Base-by-base conservation (phyloP, 1,139 yeast genomes). In the Trichomonascaceae sp. region DNA sequence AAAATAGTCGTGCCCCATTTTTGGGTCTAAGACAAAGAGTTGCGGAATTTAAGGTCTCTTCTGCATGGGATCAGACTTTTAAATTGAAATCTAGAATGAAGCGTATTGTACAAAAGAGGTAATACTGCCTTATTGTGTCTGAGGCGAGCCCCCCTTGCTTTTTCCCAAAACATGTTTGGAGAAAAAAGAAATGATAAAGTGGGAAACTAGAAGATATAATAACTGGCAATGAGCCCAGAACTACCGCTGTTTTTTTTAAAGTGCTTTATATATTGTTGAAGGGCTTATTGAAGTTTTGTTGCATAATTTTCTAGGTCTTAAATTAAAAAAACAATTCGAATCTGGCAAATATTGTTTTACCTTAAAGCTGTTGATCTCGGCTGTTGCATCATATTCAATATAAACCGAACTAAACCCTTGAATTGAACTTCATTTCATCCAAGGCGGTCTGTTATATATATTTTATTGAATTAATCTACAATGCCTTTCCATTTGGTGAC, bases 401-500 rank as follows among this genome's bases (percentile, higher is more conserved):
- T 6, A 6, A n/a, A n/a, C n/a, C n/a, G n/a, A n/a, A n/a, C n/a
- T n/a, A n/a, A n/a, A 27, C 32, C 32, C 32, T 27, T 27, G 32
- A 27, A 27, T 27, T 27, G 32, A 27, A 8, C 9, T 7, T 7
- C 5, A 27, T 8, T 27, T 27, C 32, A 22, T 22, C 6, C 6
- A 6, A 22, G 24, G 24, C n/a, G 6, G 3, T 6, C 24, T 22
- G 24, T 36, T 17, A 36, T 5, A 5, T 15, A 36, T 36, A 36
- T 36, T 17, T 3, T 17, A 5, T 5, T 36, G 17, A 9, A 13
- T 36, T 36, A 12, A 12, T 9, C 18, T 8, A 18, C 17, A 9
- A 61, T 62, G 65, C 57, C 61, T 17, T 62, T 62, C 50, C 60
- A 61, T 36, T 55, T 61, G n/a, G 56, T 60, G 36, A 62, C 63